Evolutionary conservation across 371 early-diverging fungal genomes (phyloP).

Genomic region (Mortierella sp.): DNA sequence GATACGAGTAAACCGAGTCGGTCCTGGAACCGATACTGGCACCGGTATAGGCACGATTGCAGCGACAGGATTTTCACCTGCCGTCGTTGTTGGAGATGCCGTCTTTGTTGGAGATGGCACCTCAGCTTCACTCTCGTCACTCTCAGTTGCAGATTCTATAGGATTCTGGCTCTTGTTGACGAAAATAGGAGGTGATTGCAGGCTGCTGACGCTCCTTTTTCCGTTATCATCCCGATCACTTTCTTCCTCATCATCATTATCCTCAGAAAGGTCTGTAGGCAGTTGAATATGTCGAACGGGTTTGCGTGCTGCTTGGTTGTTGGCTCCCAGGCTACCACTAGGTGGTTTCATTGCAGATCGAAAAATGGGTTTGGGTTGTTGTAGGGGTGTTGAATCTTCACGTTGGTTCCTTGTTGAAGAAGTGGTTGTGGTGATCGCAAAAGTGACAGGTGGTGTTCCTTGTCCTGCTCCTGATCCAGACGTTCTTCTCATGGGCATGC

Average conservation of each 20-base stretch:
- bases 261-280: slow-evolving; percentile 31
- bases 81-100: not conserved
- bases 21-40: slow-evolving; percentile 21
- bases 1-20: slow-evolving; percentile 46
- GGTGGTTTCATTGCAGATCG: slow-evolving; percentile 45
- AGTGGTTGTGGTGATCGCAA: not conserved
- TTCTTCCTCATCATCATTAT: slow-evolving; percentile 20
- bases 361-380: slow-evolving; percentile 23
- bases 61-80: not conserved
- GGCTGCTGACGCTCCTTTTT: not conserved
- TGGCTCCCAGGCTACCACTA: slow-evolving; percentile 7
- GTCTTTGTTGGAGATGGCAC: not conserved
- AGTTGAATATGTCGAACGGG: slow-evolving; percentile 44
- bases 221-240: not conserved
- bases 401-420: not conserved
- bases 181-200: not conserved
- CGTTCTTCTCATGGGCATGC: slow-evolving; percentile 9
- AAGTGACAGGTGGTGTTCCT: not conserved
- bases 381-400: not conserved
- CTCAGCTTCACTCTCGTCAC: not conserved
- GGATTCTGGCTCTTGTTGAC: not conserved
- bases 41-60: not conserved
- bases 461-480: slow-evolving; percentile 13
- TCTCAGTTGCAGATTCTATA: not conserved
- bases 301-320: slow-evolving; percentile 27